Conservation (phyloP, 73 alveolate species). For the Diophrys sp. region DNA sequence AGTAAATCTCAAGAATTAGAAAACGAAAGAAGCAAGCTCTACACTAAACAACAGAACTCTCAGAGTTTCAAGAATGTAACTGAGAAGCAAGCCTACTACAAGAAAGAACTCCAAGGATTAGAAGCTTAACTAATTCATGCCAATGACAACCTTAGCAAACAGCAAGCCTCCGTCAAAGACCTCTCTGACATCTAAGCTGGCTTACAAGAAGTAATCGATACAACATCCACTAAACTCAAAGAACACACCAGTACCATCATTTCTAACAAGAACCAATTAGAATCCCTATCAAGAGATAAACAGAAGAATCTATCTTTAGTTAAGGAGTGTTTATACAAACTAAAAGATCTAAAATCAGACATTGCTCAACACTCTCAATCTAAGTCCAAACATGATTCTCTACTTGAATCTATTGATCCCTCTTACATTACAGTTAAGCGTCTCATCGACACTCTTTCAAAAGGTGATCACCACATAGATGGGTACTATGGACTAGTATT, state of each 20-base stretch:
- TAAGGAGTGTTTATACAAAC: background rate
- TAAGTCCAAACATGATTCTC: conserved; percentile 11
- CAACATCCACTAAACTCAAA: too few relatives aligned
- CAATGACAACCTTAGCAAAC: too few relatives aligned
- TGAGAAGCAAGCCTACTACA: background rate
- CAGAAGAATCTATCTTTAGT: background rate
- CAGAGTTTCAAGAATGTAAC: background rate
- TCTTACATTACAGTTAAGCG: conserved; percentile 27
- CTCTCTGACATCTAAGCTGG: too few relatives aligned
- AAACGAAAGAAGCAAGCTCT: background rate
- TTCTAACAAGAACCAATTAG: background rate
- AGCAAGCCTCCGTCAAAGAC: too few relatives aligned
- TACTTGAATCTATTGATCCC: conserved; percentile 40
- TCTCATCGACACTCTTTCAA: background rate
- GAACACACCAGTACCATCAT: background rate
- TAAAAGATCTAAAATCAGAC: conserved; percentile 5
- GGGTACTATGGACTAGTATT: conserved; percentile 79
- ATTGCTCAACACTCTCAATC: conserved; percentile 5
- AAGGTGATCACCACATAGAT: conserved; percentile 32
- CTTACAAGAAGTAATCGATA: too few relatives aligned
- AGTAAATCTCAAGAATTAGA: background rate
- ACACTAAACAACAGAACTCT: background rate
- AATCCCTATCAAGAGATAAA: background rate
- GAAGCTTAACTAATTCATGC: background rate
- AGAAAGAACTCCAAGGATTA: background rate